Evolutionary conservation across 1,139 yeast genomes (phyloP), one percentile per base, ranked within the genome.

Genomic region (Saccharomyces hybrid): DNA sequence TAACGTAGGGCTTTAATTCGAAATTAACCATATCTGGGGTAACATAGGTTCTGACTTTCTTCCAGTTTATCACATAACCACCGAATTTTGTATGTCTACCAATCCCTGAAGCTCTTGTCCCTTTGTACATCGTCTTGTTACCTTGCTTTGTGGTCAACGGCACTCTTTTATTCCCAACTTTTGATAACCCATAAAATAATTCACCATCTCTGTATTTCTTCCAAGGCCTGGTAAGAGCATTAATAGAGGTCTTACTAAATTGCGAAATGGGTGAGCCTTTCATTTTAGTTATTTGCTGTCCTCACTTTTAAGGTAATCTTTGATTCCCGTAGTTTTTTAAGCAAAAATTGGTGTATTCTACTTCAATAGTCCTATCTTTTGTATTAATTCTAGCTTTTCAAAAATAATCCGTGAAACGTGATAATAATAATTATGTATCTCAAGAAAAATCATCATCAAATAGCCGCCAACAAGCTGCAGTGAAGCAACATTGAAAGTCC

Each of bases 31-130:
- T 76, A 1, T 77, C 73, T 2, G 99, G 99, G 8, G 84, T 90
- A 3, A 88, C 96, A 71, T 86, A 93, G 0, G 98, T 90, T 66
- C 97, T 80, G 32, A 91, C 99, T 68, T 86, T 89, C 46, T 74
- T 72, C 89, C 96, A 93, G 73, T 88, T 80, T 60, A 93, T 80
- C 14, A 81, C 76, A 70, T 88, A 95, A 41, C 81, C 80, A 53
- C 96, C 97, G 60, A 78, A 78, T 41, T 78, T 76, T 55, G 95
- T 86, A 68, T 86, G 82, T 55, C 77, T 78, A 68, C 99, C 99
- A 59, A 89, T 82, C 71, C 98, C 97, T 1, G 96, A 80, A 5
- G 99, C 88, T 58, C 98, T 81, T 23, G 98, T 93, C 75, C 99
- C 99, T 71, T 91, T 93, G 74, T 95, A 93, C 74, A 79, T 88